phyloP scores from a whole-genome alignment of 768 basidiomycete species.

The Amanita pallidorosea region DNA sequence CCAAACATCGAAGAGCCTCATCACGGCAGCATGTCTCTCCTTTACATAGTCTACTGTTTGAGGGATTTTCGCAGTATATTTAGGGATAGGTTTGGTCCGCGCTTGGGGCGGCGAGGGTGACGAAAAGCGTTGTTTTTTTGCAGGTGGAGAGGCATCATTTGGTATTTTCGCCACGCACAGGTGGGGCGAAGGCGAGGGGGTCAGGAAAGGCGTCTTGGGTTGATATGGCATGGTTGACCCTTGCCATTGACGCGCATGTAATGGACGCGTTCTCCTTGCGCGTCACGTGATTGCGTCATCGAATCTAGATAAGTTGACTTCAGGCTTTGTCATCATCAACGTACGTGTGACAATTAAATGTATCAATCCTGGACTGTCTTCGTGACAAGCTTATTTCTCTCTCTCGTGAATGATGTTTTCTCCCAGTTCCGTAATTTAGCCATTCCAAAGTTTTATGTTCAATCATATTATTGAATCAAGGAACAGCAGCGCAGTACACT shows the following conservation, averaged over 20 bases:
- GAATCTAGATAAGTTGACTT: too few species aligned
- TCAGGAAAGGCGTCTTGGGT: background rate
- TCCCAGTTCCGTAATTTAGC: too few species aligned
- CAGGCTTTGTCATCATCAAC: too few species aligned
- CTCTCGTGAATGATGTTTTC: too few species aligned
- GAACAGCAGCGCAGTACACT: too few species aligned
- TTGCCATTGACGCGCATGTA: background rate
- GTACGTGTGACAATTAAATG: too few species aligned
- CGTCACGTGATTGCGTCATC: background rate
- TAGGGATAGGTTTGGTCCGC: conserved; percentile 18
- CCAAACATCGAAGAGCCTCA: conserved; percentile 56
- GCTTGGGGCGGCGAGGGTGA: conserved; percentile 6
- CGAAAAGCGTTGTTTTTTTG: conserved; percentile 3
- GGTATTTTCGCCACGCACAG: background rate
- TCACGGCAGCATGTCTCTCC: conserved; percentile 44
- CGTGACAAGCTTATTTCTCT: too few species aligned
- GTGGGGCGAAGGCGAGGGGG: background rate
- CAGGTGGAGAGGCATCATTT: conserved; percentile 10
- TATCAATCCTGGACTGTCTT: too few species aligned
- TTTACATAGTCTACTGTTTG: conserved; percentile 32
- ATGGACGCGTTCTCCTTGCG: background rate
- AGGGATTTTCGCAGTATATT: conserved; percentile 14
- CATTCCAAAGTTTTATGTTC: too few species aligned
- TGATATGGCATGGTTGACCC: background rate
- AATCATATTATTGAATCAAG: too few species aligned